Conservation (phyloP, 495 filamentous ascomycete species). For the Annulohypoxylon stygium region DNA sequence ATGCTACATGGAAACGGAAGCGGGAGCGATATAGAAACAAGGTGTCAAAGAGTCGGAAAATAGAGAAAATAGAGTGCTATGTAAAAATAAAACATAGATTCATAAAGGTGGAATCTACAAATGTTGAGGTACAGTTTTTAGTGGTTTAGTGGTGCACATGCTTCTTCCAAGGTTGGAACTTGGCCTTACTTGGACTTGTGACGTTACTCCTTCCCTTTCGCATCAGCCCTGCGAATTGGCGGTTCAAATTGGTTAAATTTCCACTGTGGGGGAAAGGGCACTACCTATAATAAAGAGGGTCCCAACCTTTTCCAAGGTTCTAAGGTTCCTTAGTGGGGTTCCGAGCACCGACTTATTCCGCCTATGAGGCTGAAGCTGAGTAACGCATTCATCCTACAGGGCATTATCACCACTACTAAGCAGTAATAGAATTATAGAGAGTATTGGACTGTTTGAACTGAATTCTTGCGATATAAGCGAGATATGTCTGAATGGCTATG, state of each 20-base stretch:
- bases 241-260: conserved; percentile 40
- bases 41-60: not conserved
- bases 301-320: conserved; percentile 10
- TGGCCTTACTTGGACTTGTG: conserved; percentile 35
- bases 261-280: conserved; percentile 35
- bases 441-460: too few relatives aligned
- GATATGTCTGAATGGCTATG: not conserved
- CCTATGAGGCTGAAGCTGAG: conserved; percentile 37
- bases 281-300: conserved; percentile 32
- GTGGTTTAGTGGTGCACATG: conserved; percentile 24
- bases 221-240: conserved; percentile 47
- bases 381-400: not conserved
- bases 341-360: conserved; percentile 9
- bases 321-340: not conserved
- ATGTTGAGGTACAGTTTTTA: conserved; percentile 28
- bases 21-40: not conserved
- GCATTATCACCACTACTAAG: not conserved
- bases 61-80: not conserved
- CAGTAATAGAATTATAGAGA: not conserved
- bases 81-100: not conserved
- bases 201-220: conserved; percentile 33
- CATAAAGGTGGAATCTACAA: conserved; percentile 31
- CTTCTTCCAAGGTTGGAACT: conserved; percentile 14
- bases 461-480: not conserved
- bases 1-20: conserved; percentile 40